Evolutionary conservation across 2,329 filamentous ascomycete species (phyloP), one percentile per base, ranked within the genome.

Genomic region (Metarhizium rileyi): DNA sequence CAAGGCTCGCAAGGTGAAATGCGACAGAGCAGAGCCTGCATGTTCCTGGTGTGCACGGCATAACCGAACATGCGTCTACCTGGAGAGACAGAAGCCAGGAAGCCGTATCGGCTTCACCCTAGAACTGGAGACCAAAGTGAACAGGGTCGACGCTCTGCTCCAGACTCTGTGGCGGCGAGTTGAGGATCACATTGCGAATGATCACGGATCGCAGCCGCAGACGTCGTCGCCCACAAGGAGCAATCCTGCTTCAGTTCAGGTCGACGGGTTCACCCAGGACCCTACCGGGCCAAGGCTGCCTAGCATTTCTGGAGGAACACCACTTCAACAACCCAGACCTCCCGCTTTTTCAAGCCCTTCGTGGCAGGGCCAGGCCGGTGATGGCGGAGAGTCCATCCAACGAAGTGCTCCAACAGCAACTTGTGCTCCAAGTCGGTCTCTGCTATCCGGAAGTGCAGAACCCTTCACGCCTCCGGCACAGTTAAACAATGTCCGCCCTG

Each of bases 1-100:
- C 63, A 72, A 72, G 58, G 67, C 68, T 25, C 64, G 69, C 43
- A 72, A 72, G 56, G 69, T 72, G 25, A 71, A 71, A 54, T 72
- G 69, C 57, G 75, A 80, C 58, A 73, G 76, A 50, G 69, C 70
- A 30, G 76, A 79, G 57, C 77, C 77, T 2, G 75, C 75, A n/a
- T 87, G 83, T 65, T 82, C 82, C 22, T 87, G 83, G 83, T 87
- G 83, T 62, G 67, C 78, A 46, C 78, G 83, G 46, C 85, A 87
- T 63, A 76, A 76, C 51, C 78, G 84, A 55, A 57, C 73, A 40
- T 87, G 83, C 61, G 79, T 84, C 61, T 87, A 87, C 61, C 80
- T 79, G 53, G 83, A 85, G 58, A 73, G 83, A 40, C 85, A 86
- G 67, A 86, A 86, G 62, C 82, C 83, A 7, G 83, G 84, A 2